A percentile compares a stretch with the other conserved stretches of the same genome.
These are phyloP conservation scores for Cucurbita argyrosperma DNA, from an alignment of 306 rosid genomes.

Conservation along the genomic window DNA sequence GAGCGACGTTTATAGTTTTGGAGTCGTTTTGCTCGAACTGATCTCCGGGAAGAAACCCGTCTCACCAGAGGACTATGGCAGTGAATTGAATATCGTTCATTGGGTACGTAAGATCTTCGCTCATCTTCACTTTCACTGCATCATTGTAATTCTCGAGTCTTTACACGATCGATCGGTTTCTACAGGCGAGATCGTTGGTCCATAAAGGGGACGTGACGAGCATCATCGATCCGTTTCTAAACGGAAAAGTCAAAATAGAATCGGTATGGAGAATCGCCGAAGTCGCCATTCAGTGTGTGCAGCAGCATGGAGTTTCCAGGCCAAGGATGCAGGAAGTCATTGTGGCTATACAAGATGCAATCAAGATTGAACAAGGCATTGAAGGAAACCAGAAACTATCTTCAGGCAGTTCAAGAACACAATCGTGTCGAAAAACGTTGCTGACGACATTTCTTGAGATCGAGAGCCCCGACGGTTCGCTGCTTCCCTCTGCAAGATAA, in stretches of 20 bases:
- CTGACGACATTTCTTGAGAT: slow-evolving; percentile 85
- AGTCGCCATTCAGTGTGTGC: slow-evolving; percentile 75
- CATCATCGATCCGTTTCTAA: slow-evolving; percentile 52
- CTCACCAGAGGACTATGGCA: slow-evolving; percentile 71
- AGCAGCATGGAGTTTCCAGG: slow-evolving; percentile 64
- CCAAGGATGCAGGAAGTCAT: slow-evolving; percentile 97
- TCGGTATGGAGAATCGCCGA: slow-evolving; percentile 87
- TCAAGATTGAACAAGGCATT: slow-evolving; percentile 46
- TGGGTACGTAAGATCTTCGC: slow-evolving; percentile 44
- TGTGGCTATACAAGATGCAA: slow-evolving; percentile 76
- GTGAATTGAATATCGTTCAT: slow-evolving; percentile 86
- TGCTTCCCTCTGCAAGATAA: slow-evolving; percentile 70
- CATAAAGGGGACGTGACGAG: slow-evolving; percentile 72
- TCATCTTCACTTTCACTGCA: background rate
- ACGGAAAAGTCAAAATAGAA: slow-evolving; percentile 52
- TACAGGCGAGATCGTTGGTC: slow-evolving; percentile 67
- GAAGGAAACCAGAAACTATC: slow-evolving; percentile 34
- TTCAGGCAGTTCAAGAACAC: slow-evolving; percentile 44
- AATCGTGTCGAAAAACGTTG: slow-evolving; percentile 69
- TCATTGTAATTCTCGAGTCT: background rate
- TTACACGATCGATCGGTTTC: background rate
- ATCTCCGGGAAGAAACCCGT: slow-evolving; percentile 82
- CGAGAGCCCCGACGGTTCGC: slow-evolving; percentile 62
- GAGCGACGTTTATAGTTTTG: slow-evolving; percentile 90
- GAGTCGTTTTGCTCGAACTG: slow-evolving; percentile 81